Conservation (phyloP, 1,284 basidiomycete species). For the Marasmius oreades region DNA sequence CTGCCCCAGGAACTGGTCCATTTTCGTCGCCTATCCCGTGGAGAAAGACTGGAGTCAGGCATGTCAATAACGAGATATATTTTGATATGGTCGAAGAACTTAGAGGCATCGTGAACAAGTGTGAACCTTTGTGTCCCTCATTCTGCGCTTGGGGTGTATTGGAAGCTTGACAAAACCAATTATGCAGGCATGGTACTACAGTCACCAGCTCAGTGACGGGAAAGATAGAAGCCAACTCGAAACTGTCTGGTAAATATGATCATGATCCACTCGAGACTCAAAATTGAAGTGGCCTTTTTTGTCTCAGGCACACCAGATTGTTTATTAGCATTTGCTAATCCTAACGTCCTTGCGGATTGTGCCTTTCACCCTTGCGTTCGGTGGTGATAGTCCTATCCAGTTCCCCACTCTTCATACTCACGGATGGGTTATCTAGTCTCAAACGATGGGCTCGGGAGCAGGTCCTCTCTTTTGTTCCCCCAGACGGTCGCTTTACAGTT, state of each 20-base stretch:
- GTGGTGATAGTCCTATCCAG: constrained; percentile 37
- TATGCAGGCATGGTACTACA: constrained; percentile 73
- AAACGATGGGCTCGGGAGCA: constrained; percentile 80
- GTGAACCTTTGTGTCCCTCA: constrained; percentile 21
- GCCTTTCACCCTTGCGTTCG: constrained; percentile 91
- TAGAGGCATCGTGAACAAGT: constrained; percentile 83
- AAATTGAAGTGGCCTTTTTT: constrained; percentile 6
- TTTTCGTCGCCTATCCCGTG: constrained; percentile 94
- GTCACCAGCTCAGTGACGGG: constrained; percentile 78
- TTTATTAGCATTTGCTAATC: constrained; percentile 76
- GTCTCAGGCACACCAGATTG: constrained; percentile 83
- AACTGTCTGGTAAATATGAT: constrained; percentile 61
- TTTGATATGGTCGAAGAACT: constrained; percentile 89
- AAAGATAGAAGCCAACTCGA: constrained; percentile 77
- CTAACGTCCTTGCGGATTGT: constrained; percentile 71
- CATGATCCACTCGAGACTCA: background rate
- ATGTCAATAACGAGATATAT: constrained; percentile 91
- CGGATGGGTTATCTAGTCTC: constrained; percentile 45
- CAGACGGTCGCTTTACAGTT: constrained; percentile 87
- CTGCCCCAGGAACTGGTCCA: constrained; percentile 51
- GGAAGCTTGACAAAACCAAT: no score
- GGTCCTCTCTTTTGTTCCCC: constrained; percentile 88
- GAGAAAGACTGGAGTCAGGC: constrained; percentile 82
- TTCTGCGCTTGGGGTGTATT: no score
- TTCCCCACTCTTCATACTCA: background rate